Conservation (phyloP, 2,329 filamentous ascomycete species). For the Tolypocladium tropicale region DNA sequence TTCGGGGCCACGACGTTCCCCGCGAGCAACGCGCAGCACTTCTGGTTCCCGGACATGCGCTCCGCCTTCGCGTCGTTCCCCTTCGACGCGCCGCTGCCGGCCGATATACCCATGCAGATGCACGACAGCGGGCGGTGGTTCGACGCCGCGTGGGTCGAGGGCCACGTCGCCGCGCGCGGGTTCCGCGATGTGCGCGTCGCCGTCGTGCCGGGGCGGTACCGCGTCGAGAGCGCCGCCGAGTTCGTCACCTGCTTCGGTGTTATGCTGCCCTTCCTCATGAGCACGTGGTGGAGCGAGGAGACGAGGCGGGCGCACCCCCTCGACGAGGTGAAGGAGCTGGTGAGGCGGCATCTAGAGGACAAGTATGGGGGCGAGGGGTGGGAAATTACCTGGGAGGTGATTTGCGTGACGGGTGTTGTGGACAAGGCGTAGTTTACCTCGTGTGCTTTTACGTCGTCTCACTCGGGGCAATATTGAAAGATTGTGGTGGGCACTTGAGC, state of each 20-base stretch:
- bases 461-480: too few species aligned
- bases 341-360: slow-evolving; percentile 25
- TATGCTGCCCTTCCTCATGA: slow-evolving; percentile 29
- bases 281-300: slow-evolving; percentile 29
- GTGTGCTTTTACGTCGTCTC: background rate
- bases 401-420: slow-evolving; percentile 15
- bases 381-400: slow-evolving; percentile 13
- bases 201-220: slow-evolving; percentile 15
- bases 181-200: slow-evolving; percentile 28
- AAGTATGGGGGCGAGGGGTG: slow-evolving; percentile 23
- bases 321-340: slow-evolving; percentile 24
- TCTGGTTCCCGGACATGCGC: slow-evolving; percentile 27
- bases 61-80: slow-evolving; percentile 29
- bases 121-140: slow-evolving; percentile 29
- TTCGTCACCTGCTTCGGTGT: slow-evolving; percentile 23
- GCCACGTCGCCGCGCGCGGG: slow-evolving; percentile 22
- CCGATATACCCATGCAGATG: slow-evolving; percentile 24
- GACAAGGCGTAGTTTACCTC: slow-evolving; percentile 1
- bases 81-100: slow-evolving; percentile 25
- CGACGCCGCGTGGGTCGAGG: slow-evolving; percentile 26
- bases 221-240: slow-evolving; percentile 21
- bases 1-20: slow-evolving; percentile 28
- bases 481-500: too few species aligned
- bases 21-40: slow-evolving; percentile 16
- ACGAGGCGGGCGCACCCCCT: slow-evolving; percentile 19